Base-by-base conservation (phyloP, 192 early-diverging fungal genomes). In the Entomortierella beljakovae region DNA sequence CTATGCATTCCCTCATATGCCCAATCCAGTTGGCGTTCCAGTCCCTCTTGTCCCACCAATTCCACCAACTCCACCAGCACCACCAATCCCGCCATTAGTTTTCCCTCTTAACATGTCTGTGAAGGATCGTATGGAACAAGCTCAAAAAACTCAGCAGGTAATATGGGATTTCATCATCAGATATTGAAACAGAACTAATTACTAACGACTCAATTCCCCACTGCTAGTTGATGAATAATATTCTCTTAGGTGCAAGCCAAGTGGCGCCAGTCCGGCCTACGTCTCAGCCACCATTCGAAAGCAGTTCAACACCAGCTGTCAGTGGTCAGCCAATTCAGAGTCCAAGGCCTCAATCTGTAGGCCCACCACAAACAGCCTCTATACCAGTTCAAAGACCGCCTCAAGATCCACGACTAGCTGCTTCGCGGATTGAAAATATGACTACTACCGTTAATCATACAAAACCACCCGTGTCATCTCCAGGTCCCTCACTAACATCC, bases 111-210 rank as follows among this genome's bases (percentile, higher is more conserved):
- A 28, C 16, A 37, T 59, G 16, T 54, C 70, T 6, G 40, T 42
- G n/a, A 40, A 72, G 18, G 61, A 72, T 6, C 61, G 70, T 23
- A 72, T 72, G 70, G 70, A 72, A 29, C 49, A 72, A 29, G 70
- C 70, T 11, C 70, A 64, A 37, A 72, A 72, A 37, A 54, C 70
- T 9, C 70, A 72, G 35, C 55, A 64, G 70, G 70, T 72, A 64
- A 25, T 13, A 20, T 10, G 43, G 13, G 23, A 29, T 2, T 9
- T 11, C 20, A 49, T 13, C 25, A 2, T n/a, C 11, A 49, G 40
- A 28, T 15, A 22, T 38, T 23, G 42, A 15, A 1, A 38, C 22
- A 35, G 6, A 5, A 20, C 15, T 25, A 42, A 26, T 25, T 65
- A 37, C 11, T 16, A 29, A 28, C 33, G 0, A 32, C 0, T 6